Percentiles rank a stretch among this genome's conserved stretches.
Conservation (phyloP, 441 rosid species). For the Francoa sonchifolia region DNA sequence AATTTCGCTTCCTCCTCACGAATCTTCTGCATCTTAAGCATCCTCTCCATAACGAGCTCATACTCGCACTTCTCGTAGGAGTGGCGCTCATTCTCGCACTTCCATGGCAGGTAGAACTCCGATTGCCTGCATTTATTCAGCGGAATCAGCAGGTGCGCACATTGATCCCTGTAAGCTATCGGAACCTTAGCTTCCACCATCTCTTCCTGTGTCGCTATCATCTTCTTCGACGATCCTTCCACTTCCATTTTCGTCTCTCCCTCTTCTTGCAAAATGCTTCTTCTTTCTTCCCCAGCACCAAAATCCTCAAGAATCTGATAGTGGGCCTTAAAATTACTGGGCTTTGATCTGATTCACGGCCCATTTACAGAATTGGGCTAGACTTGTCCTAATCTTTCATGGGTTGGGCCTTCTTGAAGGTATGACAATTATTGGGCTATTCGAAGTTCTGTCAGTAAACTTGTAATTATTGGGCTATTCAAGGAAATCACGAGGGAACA, state of each 20-base stretch:
- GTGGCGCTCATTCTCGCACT: conserved; percentile 88
- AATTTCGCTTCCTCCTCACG: conserved; percentile 54
- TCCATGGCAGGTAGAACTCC: conserved; percentile 90
- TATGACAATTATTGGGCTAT: no score
- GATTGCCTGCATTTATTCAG: conserved; percentile 91
- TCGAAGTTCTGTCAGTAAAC: no score
- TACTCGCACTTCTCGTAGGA: conserved; percentile 89
- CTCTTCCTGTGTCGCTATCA: conserved; percentile 87
- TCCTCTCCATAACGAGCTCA: conserved; percentile 94
- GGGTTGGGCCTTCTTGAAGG: no score
- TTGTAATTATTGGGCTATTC: no score
- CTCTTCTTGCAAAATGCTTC: background rate
- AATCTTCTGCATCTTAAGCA: conserved; percentile 97
- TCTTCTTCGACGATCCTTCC: conserved; percentile 82
- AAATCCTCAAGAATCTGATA: no score
- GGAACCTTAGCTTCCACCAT: conserved; percentile 72
- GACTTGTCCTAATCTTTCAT: no score
- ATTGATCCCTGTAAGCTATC: conserved; percentile 74
- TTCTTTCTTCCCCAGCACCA: background rate
- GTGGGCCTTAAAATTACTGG: no score
- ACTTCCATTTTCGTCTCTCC: conserved; percentile 43
- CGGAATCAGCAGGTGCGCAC: conserved; percentile 84
- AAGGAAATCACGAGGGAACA: no score
- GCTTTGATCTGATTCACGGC: no score
- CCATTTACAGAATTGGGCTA: no score